phyloP scores from a whole-genome alignment of 2,329 filamentous ascomycete species.

The Monilinia polystroma region DNA sequence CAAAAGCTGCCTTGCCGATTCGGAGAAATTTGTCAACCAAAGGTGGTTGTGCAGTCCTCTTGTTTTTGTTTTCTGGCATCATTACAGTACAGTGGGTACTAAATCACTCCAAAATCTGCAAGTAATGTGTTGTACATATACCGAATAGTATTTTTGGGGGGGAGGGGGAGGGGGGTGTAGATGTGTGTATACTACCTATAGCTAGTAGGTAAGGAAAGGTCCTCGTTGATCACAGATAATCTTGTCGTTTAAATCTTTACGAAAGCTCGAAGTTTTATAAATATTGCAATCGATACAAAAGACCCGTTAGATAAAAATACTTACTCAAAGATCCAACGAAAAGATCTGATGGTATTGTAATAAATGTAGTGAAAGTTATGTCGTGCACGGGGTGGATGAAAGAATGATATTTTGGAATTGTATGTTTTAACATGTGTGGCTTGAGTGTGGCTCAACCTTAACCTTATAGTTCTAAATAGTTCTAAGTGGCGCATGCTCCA shows the following conservation, averaged over 20 bases:
- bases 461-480: too few relatives aligned
- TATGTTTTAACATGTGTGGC: too few relatives aligned
- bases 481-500: too few relatives aligned
- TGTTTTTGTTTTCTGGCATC: slow-evolving; percentile 1
- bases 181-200: too few relatives aligned
- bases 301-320: not conserved
- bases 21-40: slow-evolving; percentile 37
- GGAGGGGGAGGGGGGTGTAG: too few relatives aligned
- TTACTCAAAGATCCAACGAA: not conserved
- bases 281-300: not conserved
- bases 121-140: not conserved
- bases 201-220: not conserved
- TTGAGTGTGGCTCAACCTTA: too few relatives aligned
- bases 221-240: not conserved
- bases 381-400: not conserved
- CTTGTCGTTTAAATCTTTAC: not conserved
- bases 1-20: slow-evolving; percentile 36
- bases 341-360: not conserved
- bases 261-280: not conserved
- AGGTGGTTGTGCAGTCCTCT: slow-evolving; percentile 28
- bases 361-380: not conserved
- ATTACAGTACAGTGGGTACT: not conserved
- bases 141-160: not conserved
- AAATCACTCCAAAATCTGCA: not conserved
- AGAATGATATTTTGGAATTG: slow-evolving; percentile 3